These are phyloP conservation scores for Suillus placidus DNA, from an alignment of 768 basidiomycete genomes.

Conservation along the genomic window DNA sequence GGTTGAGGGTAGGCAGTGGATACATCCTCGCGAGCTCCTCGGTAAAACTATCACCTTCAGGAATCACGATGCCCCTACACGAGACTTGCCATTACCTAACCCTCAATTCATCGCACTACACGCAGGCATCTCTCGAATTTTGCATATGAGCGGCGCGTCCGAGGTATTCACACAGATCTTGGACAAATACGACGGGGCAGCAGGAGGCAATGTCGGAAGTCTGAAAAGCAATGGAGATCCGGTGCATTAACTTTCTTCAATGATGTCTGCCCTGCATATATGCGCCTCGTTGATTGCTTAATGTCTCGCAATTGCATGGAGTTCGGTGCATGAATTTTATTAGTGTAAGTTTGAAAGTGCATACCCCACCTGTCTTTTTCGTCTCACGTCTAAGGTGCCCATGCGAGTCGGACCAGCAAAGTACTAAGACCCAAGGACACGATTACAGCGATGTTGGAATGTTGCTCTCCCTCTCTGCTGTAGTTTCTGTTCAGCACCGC, in stretches of 20 bases:
- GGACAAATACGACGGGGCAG: neutral
- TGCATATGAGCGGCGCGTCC: neutral
- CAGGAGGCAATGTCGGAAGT: neutral
- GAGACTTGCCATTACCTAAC: neutral
- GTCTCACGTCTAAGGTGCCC: no score
- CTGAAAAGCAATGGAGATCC: neutral
- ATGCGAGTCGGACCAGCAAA: no score
- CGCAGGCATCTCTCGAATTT: constrained; percentile 1
- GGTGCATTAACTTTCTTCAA: neutral
- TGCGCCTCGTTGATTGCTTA: neutral
- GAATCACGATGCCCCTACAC: neutral
- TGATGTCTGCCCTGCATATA: neutral
- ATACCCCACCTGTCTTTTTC: no score
- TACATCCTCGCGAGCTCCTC: neutral
- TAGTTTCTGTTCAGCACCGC: no score
- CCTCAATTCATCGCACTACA: neutral
- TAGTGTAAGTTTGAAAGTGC: no score
- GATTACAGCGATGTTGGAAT: no score
- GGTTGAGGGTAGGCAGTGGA: neutral
- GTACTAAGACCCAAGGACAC: no score
- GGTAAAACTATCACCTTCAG: neutral
- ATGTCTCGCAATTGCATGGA: neutral
- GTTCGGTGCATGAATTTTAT: neutral
- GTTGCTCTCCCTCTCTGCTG: no score
- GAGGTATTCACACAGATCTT: neutral